Base-by-base conservation (phyloP, 78 protist genomes). In the Dictyostelium purpureum region DNA sequence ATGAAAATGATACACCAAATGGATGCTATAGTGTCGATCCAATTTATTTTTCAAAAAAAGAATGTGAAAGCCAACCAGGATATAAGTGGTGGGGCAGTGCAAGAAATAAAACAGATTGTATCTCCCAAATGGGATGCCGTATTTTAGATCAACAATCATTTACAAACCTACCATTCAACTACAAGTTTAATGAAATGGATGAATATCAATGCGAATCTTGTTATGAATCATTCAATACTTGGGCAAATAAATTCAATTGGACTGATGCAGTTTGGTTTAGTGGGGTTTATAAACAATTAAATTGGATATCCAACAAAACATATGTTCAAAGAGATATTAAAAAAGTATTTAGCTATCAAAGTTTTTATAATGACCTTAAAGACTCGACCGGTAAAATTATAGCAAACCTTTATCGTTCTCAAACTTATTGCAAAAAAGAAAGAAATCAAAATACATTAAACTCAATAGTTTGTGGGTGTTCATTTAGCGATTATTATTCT, bases 161-260 rank as follows among this genome's bases (percentile, higher is more conserved):
- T 77, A 38, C 70, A 54, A 77, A 38, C 11, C 3, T 51, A 54
- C 83, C 52, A 37, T 56, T 56, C 6, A 45, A 73, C 12, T 56
- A 54, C 14, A 14, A 38, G 18, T 77, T 54, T 47, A 77, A 77
- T 54, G 70, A 77, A 56, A 77, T 54, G 70, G 38, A 38, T 35
- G 52, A 77, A 54, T 9, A 54, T 18, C 51, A 49, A 54, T 77
- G 83, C 33, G 42, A 24, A 54, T 16, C 19, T 21, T 63, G 71
- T 33, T 54, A 16, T n/a, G 37, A 26, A 6, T 5, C 21, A 3
- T n/a, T 21, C 14, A n/a, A 47, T 2, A 47, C 47, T 21, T 80
- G 89, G 89, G 21, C 77, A 19, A 51, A 80, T 7, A 80, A 28
- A 56, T 80, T 80, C 11, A 31, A 38, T 10, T 80, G 89, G 89